Base-by-base conservation (phyloP, 2,329 filamentous ascomycete genomes). In the Zymoseptoria ardabiliae region DNA sequence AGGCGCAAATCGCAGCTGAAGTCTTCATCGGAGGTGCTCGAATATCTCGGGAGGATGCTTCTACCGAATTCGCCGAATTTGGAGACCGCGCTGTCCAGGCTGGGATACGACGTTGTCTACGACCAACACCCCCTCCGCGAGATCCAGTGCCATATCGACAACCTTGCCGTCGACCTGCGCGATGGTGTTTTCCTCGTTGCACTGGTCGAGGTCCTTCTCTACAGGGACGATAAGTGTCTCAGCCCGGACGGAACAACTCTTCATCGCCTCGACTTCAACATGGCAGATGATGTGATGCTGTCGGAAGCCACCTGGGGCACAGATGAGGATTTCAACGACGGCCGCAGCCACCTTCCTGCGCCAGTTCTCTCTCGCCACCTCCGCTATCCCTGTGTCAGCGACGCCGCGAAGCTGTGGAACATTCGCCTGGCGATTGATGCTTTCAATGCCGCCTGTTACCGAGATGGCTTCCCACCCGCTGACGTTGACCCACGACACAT, bases 161-260 rank as follows among this genome's bases (percentile, higher is more conserved):
- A 87, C 64, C 75, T 88, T 22, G 85, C 84, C 0, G 78, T 84
- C 8, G 85, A 87, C 65, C 74, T 87, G 21, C 79, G 85, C 35
- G 82, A 87, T 67, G 85, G 85, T 1, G 77, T 87, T 8, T 73
- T 81, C 51, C 70, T 87, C n/a, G 81, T 82, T 4, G 78, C 81
- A 55, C 74, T 86, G 9, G 81, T 85, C 0, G 85, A 87, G 63
- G 62, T 85, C 1, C 70, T 86, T 2, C 72, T 84, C 3, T 35
- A 58, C 35, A 35, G 58, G 21, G 25, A 28, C 25, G 25, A 28
- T 28, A 28, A 28, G 25, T 45, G 13, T 45, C 35, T 17, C 13
- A 45, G 13, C 35, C 13, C 35, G 35, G 35, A 13, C 17, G 17
- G 11, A 9, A 28, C 25, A 28, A 28, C 25, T 28, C 25, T 45